Base-by-base conservation (phyloP, 768 basidiomycete species). In the Tephrocybe sp. region DNA sequence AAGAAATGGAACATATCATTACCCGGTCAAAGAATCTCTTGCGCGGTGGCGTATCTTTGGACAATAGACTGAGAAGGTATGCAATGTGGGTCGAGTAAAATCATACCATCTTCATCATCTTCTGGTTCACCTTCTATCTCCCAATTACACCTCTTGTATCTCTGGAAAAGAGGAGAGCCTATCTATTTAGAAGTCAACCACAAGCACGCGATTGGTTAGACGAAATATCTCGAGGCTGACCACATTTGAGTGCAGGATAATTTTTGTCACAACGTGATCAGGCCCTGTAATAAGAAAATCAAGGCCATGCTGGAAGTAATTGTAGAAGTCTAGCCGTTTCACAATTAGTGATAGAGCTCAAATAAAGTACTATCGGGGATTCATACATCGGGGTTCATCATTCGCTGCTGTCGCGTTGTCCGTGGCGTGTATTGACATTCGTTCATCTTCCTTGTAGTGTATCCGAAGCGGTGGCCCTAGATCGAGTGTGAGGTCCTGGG, bases 121-220 rank as follows among this genome's bases (percentile, higher is more conserved):
- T 91, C 88, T 21, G 87, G 87, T 43, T 68, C 70, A 3, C 84
- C 86, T 63, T 89, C 85, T 30, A 97, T 78, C 61, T 88, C 83
- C 93, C 93, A 97, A 34, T 84, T 88, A 65, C 93, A 95, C 29
- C 92, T 84, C 60, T 93, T 91, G 63, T 94, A 93, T 11, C 86
- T 76, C 62, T 97, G 93, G 61, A 97, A 97, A 19, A 92, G 68
- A 3, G 92, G 84, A 1, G 92, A 85, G 5, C 93, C 93, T 24
- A 90, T 88, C 93, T 95, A 45, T 51, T 2, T 11, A 15, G n/a
- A 42, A 37, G 39, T 46, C 30, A 45, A 24, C 43, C 12, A 21
- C 18, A n/a, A 31, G 42, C n/a, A 4, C 16, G 39, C 9, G 4
- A 34, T 34, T 34, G 19, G 5, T 6, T 43, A 22, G 37, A 33